A percentile compares a stretch with the other conserved stretches of the same genome.
These are phyloP conservation scores for Mitragyna speciosa DNA, from an alignment of 257 asterid species.

Conservation along the genomic window DNA sequence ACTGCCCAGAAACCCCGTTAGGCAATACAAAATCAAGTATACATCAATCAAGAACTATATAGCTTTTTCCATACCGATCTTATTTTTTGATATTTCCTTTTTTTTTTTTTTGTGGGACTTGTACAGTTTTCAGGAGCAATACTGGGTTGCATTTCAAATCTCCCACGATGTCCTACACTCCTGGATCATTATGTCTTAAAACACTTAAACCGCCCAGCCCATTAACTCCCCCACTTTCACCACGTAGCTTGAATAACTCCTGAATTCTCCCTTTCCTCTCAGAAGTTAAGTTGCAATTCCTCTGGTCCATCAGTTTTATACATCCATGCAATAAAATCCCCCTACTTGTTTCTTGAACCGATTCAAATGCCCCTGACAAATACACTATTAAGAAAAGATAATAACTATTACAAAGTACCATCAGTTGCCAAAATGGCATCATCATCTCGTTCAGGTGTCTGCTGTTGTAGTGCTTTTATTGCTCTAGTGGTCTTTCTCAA, in stretches of 20 bases:
- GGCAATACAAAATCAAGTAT: too few species aligned
- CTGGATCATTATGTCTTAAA: background rate
- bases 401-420: background rate
- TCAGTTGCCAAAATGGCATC: background rate
- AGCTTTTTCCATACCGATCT: too few species aligned
- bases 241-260: background rate
- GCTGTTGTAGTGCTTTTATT: background rate
- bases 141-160: too few species aligned
- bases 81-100: too few species aligned
- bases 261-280: background rate
- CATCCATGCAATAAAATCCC: background rate
- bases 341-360: background rate
- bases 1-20: too few species aligned
- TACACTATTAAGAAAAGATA: background rate
- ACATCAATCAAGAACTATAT: too few species aligned
- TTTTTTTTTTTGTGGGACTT: too few species aligned
- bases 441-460: background rate
- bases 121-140: too few species aligned
- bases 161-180: background rate
- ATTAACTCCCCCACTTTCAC: conserved; percentile 8
- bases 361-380: background rate
- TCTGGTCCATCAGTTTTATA: background rate
- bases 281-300: background rate
- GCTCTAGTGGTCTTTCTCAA: background rate
- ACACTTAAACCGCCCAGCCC: background rate